phyloP scores from a whole-genome alignment of 495 filamentous ascomycete genomes.

The Penicillium goetzii region DNA sequence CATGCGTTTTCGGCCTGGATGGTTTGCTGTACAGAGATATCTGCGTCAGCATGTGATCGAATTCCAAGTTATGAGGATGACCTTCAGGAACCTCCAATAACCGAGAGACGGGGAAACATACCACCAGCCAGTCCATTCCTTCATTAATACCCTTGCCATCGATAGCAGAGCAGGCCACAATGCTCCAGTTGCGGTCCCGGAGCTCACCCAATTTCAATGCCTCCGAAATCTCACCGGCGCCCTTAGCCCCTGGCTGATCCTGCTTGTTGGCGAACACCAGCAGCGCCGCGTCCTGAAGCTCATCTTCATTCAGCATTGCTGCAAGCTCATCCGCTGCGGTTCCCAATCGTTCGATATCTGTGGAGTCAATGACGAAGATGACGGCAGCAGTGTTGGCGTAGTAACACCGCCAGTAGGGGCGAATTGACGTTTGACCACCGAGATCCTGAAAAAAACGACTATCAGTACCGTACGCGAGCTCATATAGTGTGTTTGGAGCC shows the following conservation, averaged over 20 bases:
- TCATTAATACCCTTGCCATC: conserved; percentile 92
- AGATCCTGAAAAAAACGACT: conserved; percentile 67
- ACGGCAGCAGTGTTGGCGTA: conserved; percentile 99
- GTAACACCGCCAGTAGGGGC: conserved; percentile 99
- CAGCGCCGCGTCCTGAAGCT: conserved; percentile 87
- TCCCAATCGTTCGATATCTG: conserved; percentile 90
- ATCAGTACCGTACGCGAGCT: conserved; percentile 4
- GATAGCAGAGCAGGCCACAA: conserved; percentile 94
- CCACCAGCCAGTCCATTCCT: conserved; percentile 99
- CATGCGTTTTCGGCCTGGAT: conserved; percentile 53
- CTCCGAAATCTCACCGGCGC: conserved; percentile 94
- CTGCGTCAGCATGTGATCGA: conserved; percentile 19
- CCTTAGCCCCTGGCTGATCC: conserved; percentile 95
- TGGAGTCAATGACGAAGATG: conserved; percentile 97
- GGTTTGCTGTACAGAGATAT: conserved; percentile 42
- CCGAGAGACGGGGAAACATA: conserved; percentile 50
- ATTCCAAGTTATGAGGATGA: background rate
- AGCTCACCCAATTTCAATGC: conserved; percentile 86
- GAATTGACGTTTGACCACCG: conserved; percentile 93
- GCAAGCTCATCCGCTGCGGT: conserved; percentile 91
- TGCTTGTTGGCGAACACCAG: conserved; percentile 99
- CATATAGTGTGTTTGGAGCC: background rate
- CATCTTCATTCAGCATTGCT: conserved; percentile 96
- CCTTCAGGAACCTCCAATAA: background rate
- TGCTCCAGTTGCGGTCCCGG: conserved; percentile 97